Evolutionary conservation across 352 stramenopile genomes (phyloP).

Genomic region (Globisporangium camurandrum): DNA sequence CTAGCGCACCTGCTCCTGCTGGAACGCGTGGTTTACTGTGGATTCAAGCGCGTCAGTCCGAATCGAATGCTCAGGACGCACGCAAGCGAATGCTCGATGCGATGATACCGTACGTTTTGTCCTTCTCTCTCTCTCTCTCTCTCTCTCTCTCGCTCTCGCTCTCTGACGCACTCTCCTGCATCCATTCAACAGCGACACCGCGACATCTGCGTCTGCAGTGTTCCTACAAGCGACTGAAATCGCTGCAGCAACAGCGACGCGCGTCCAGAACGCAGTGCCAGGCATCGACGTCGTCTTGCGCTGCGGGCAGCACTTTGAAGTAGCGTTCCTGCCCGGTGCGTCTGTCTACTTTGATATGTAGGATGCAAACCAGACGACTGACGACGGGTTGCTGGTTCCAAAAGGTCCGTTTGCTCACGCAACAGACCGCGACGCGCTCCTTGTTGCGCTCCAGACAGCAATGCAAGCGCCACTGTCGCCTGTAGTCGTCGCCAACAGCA

Average conservation of each 20-base stretch:
- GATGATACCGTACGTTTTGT: too few species aligned
- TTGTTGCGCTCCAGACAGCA: conserved; percentile 17
- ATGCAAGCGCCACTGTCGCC: neutral
- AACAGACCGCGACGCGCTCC: conserved; percentile 36
- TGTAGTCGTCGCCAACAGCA: neutral
- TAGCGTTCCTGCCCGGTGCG: conserved; percentile 56
- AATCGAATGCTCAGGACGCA: conserved; percentile 40
- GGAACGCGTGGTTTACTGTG: conserved; percentile 34
- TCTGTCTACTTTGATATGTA: neutral
- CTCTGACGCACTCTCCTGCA: neutral
- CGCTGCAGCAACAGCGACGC: conserved; percentile 15
- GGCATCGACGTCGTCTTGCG: conserved; percentile 31
- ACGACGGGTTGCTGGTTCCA: neutral
- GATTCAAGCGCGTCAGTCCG: conserved; percentile 36
- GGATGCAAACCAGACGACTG: too few species aligned
- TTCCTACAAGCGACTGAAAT: conserved; percentile 18
- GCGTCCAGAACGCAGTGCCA: conserved; percentile 33
- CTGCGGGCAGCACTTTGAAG: conserved; percentile 29
- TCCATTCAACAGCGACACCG: too few species aligned
- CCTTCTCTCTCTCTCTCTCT: neutral
- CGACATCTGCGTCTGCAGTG: conserved; percentile 8
- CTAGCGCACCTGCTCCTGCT: too few species aligned
- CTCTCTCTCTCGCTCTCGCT: neutral
- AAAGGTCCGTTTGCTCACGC: conserved; percentile 23
- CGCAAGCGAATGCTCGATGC: conserved; percentile 53